Evolutionary conservation across 768 basidiomycete genomes (phyloP), one percentile per base, ranked within the genome.

Genomic region (button mushroom (Agaricus bisporus)): DNA sequence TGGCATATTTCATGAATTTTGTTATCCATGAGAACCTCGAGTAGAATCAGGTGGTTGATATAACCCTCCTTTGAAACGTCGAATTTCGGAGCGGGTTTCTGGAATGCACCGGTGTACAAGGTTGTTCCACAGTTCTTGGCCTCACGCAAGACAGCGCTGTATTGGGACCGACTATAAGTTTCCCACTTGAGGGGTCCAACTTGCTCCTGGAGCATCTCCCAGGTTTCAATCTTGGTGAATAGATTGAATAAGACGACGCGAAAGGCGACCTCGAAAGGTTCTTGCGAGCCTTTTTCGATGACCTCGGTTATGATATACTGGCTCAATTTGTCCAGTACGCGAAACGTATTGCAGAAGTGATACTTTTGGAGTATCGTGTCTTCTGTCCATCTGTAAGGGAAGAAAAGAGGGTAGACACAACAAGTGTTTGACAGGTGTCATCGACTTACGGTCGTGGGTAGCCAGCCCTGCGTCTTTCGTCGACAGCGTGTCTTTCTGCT

Each of bases 301-400:
- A 91, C 86, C 51, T 88, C 76, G 5, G 65, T 61, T 29, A 91
- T 74, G 53, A 91, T 71, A 57, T 76, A 91, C 60, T 91, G 89
- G 28, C 78, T 80, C 15, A 75, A 75, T 35, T 80, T 81, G 69
- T 91, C 89, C 41, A 83, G 74, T 7, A 89, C 80, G 35, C 89
- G 85, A 62, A 77, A 91, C 0, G 84, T 79, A 60, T 89, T 88
- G 68, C 86, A 88, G 63, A 89, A 90, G 28, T 73, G 74, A 59
- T 81, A 75, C 11, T 69, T 61, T 2, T 64, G 71, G 17, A 91
- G 70, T 47, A 85, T 79, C 2, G 66, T 61, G 62, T 91, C 86
- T 1, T 74, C 63, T 0, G 88, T 88, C 88, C 89, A 91, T 26
- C 83, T 85, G 53, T 22, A 55, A 41, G 28, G 48, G 49, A 37